Evolutionary conservation across 495 filamentous ascomycete genomes (phyloP), one percentile per base, ranked within the genome.

Genomic region (Podospora pseudopauciseta): DNA sequence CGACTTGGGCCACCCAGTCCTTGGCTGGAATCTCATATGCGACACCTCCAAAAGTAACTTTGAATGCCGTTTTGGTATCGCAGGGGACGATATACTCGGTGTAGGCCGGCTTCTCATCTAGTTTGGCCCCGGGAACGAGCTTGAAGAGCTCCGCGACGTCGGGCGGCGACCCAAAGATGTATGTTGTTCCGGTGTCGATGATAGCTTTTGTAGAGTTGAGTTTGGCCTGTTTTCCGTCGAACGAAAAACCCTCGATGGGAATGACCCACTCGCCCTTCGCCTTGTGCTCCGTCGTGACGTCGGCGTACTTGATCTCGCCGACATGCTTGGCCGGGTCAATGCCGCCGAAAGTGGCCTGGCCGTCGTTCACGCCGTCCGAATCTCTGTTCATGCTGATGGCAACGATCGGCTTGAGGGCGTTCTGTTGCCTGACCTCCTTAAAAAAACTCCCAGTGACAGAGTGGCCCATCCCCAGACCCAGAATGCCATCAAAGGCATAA

Each of bases 401-500:
- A 71, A 92, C 87, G 20, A 95, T 73, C 72, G 91, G 92, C 0
- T 84, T 78, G 60, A 96, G 79, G 3, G 85, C 63, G 32, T 86
- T 84, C n/a, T 86, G 78, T 3, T 84, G 70, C n/a, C 79, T 80
- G 26, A 94, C 80, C 28, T 79, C 73, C 49, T 88, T 84, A 79
- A 94, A 84, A 71, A 93, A 87, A 1, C 85, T 89, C 32, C 88
- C 84, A 9, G 82, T 82, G 13, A 77, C 65, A 72, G 80, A 72
- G 68, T 78, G 63, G 77, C 80, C 71, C 78, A 82, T 87, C 7
- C 88, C 88, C n/a, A 96, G 79, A 6, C 91, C 92, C 5, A 96
- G 77, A 61, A 96, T 95, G n/a, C 92, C 92, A 73, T 96, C 92
- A 70, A 95, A 90, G 19, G 92, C 89, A 72, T 93, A 95, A 69